Conservation (phyloP, 1,284 basidiomycete genomes). For the Microbotryum saponariae region DNA sequence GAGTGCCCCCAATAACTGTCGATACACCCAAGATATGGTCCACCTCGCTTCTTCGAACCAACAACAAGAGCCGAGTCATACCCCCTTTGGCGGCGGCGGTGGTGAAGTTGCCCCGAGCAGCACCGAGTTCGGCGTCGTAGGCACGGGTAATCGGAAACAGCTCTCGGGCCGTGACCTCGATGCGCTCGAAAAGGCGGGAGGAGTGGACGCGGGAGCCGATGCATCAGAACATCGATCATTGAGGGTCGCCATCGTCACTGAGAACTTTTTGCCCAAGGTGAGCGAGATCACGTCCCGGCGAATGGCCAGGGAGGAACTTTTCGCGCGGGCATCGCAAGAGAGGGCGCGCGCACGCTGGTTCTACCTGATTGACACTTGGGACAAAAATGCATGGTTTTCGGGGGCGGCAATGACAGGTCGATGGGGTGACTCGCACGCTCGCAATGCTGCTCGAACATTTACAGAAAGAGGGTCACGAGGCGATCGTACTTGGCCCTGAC, state of each 20-base stretch:
- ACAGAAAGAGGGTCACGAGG: slow-evolving; percentile 50
- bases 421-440: slow-evolving; percentile 52
- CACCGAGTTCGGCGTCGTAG: too few species aligned
- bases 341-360: not conserved
- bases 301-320: not conserved
- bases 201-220: not conserved
- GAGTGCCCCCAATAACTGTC: too few species aligned
- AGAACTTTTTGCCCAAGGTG: slow-evolving; percentile 52
- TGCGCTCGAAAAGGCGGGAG: slow-evolving; percentile 19
- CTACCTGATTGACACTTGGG: slow-evolving; percentile 2
- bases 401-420: slow-evolving; percentile 35
- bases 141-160: not conserved
- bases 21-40: too few species aligned
- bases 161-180: slow-evolving; percentile 17
- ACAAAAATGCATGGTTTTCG: not conserved
- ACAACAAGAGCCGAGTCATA: too few species aligned
- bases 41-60: too few species aligned
- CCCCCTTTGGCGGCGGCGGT: too few species aligned
- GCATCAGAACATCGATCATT: slow-evolving; percentile 6
- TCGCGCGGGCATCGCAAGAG: not conserved
- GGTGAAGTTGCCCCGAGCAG: too few species aligned
- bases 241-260: slow-evolving; percentile 44
- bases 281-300: not conserved
- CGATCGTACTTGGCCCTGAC: slow-evolving; percentile 50
- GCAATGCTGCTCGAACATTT: slow-evolving; percentile 52